Evolutionary conservation across 192 early-diverging fungal species (phyloP), one percentile per base, ranked within the genome.

Genomic region (Phycomyces blakesleeanus): DNA sequence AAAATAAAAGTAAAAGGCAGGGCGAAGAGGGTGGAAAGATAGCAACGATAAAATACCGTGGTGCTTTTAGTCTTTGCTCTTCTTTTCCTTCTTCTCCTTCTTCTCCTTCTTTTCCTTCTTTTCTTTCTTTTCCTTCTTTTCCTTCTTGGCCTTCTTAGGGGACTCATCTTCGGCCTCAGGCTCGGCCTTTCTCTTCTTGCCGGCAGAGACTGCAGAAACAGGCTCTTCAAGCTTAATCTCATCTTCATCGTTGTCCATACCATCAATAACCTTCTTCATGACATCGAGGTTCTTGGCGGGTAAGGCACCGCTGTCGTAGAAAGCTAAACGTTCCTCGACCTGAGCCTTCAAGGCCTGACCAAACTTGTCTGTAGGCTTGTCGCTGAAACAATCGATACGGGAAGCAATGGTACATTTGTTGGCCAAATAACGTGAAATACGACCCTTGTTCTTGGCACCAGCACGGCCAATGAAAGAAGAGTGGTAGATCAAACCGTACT

Each of bases 401-500:
- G 91, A 93, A 16, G 95, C 95, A 78, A 99, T 95, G 8, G 93
- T 87, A 68, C 92, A 93, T 81, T 99, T 99, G 87, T 97, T 99
- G 70, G 97, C 97, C 20, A 99, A 85, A 62, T 98, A 93, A 61
- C 97, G 91, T 55, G 97, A 98, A 55, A 99, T 98, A 56, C 93
- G 85, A 50, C 92, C 92, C 90, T 99, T 99, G 88, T 98, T 97
- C 87, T 99, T 99, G 51, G 85, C 78, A 50, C 88, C 94, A 8
- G 96, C 95, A 80, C 95, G 97, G 47, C 97, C 97, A 54, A 99
- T 88, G 52, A 99, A 85, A 18, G 92, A 93, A 40, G 97, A 93
- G 74, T 99, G 97, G 80, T 96, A 99, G 66, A 99, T 92, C 54
- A 99, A 81, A 75, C 97, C 97, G 74, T 97, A 99, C 80, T 99